phyloP scores from a whole-genome alignment of 2,329 filamentous ascomycete species.

The Gaeumannomyces sp. region DNA sequence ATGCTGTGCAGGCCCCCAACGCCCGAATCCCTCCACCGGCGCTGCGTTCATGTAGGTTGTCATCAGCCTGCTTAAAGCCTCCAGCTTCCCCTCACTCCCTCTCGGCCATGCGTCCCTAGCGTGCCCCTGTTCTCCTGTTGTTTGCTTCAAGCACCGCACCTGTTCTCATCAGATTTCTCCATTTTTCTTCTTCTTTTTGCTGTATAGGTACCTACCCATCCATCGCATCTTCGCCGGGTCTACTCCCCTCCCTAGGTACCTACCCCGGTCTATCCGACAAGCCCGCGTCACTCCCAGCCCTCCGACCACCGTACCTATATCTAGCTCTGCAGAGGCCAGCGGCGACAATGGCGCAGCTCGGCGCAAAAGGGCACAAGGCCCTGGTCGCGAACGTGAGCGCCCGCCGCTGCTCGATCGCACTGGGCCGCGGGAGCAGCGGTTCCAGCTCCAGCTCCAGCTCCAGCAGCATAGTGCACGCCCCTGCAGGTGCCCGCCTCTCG shows the following conservation, averaged over 20 bases:
- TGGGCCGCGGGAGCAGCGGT: background rate
- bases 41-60: no score
- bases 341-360: conserved; percentile 8
- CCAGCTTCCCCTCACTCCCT: background rate
- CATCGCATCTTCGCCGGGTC: background rate
- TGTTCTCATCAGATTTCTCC: background rate
- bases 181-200: background rate
- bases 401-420: background rate
- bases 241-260: no score
- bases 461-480: background rate
- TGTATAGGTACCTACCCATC: background rate
- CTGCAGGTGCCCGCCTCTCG: conserved; percentile 12
- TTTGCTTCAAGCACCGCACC: no score
- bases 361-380: conserved; percentile 9
- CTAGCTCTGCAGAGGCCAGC: no score
- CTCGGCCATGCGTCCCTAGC: background rate
- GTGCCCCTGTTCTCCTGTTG: no score
- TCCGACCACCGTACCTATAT: no score
- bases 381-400: conserved; percentile 6
- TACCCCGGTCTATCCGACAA: no score
- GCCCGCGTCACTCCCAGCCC: no score
- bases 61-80: background rate
- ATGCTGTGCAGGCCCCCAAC: no score
- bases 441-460: background rate
- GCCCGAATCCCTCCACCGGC: background rate